These are phyloP conservation scores for Magnaporthales sp. DNA, from an alignment of 2,329 filamentous ascomycete genomes.

Conservation along the genomic window DNA sequence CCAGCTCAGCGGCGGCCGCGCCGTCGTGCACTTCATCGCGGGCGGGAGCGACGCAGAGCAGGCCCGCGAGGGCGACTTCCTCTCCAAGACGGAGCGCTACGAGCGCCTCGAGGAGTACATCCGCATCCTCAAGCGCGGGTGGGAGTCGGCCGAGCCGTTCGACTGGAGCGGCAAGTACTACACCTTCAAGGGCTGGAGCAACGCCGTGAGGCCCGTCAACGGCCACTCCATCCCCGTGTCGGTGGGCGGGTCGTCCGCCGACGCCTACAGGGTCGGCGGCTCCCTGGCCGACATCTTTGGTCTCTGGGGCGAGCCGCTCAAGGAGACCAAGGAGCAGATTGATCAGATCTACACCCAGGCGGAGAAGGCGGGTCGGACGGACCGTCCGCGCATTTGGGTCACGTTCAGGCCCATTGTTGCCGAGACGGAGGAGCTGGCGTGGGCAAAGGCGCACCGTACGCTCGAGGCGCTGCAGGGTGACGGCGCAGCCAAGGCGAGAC, in stretches of 20 bases:
- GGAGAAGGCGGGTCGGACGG: constrained; percentile 44
- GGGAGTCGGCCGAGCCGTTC: constrained; percentile 46
- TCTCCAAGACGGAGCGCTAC: constrained; percentile 49
- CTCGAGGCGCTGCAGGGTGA: constrained; percentile 41
- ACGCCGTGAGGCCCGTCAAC: constrained; percentile 42
- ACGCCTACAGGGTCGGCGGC: constrained; percentile 51
- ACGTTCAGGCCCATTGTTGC: constrained; percentile 54
- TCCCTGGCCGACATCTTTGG: constrained; percentile 53
- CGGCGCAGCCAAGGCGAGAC: no score
- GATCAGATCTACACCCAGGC: constrained; percentile 51
- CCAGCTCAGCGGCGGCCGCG: constrained; percentile 47
- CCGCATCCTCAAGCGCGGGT: constrained; percentile 48
- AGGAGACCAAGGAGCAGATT: constrained; percentile 55
- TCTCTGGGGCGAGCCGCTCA: constrained; percentile 54
- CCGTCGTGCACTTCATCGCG: constrained; percentile 53
- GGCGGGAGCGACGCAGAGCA: constrained; percentile 53
- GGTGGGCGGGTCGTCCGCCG: constrained; percentile 49
- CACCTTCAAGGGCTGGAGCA: constrained; percentile 49
- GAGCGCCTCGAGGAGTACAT: constrained; percentile 53
- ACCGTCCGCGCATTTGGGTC: constrained; percentile 53
- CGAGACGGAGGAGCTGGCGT: constrained; percentile 53
- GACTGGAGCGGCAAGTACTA: constrained; percentile 55
- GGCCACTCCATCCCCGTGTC: constrained; percentile 44
- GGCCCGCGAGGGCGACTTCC: constrained; percentile 50
- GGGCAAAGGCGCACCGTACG: constrained; percentile 49